phyloP scores from a whole-genome alignment of 2,329 filamentous ascomycete species.

The Huntiella abstrusa region DNA sequence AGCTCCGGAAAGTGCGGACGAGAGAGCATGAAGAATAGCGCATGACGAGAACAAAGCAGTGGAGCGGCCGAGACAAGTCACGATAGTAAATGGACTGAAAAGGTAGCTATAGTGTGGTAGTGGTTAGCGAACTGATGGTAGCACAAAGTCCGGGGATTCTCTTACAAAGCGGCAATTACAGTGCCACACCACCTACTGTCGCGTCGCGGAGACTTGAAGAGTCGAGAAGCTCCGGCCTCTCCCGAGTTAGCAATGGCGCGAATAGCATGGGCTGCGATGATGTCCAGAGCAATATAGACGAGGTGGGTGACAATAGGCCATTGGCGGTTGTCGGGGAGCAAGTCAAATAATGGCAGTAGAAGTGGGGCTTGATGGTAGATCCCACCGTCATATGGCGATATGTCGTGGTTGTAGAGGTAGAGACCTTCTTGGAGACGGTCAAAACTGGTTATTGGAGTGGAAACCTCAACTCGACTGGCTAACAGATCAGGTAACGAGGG shows the following conservation, averaged over 20 bases:
- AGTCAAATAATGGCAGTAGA: conserved; percentile 75
- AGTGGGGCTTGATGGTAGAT: conserved; percentile 69
- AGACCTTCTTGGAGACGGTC: conserved; percentile 93
- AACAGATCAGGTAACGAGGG: conserved; percentile 69
- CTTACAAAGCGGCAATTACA: conserved; percentile 62
- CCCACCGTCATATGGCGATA: conserved; percentile 92
- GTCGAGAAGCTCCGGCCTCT: conserved; percentile 52
- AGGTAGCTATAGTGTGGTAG: conserved; percentile 43
- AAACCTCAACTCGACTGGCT: conserved; percentile 84
- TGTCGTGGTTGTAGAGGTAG: conserved; percentile 88
- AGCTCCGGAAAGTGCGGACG: conserved; percentile 58
- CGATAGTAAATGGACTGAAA: conserved; percentile 86
- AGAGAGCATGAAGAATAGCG: conserved; percentile 67
- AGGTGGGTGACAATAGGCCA: conserved; percentile 59
- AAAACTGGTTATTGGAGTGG: conserved; percentile 93
- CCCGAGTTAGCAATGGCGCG: conserved; percentile 64
- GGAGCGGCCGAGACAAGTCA: conserved; percentile 75
- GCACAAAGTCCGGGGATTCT: conserved; percentile 1
- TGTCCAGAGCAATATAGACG: conserved; percentile 63
- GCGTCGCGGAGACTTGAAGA: conserved; percentile 59
- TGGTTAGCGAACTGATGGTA: background rate
- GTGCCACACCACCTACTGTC: conserved; percentile 55
- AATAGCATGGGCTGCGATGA: conserved; percentile 66
- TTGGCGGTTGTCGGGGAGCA: conserved; percentile 51
- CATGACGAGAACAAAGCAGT: conserved; percentile 79